Conservation (phyloP, 2,329 filamentous ascomycete genomes). For the Ambrosiella xylebori region DNA sequence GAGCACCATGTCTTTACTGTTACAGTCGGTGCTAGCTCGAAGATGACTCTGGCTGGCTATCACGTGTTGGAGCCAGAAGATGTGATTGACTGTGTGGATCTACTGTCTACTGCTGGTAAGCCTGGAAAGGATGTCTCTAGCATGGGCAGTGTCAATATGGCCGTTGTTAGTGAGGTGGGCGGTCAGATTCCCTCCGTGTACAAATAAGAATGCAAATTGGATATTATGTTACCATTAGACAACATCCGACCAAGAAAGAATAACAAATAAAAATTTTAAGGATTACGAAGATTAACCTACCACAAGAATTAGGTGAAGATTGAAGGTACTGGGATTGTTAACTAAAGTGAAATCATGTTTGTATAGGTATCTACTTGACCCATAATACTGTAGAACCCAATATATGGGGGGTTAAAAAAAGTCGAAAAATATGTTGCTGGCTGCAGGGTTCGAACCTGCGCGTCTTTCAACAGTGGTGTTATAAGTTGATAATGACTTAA, state of each 20-base stretch:
- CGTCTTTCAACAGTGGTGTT: conserved; percentile 11
- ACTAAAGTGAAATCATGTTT: too few relatives aligned
- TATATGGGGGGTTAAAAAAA: too few relatives aligned
- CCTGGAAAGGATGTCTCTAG: conserved; percentile 23
- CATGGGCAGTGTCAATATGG: conserved; percentile 38
- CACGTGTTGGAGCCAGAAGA: conserved; percentile 78
- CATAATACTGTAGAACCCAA: too few relatives aligned
- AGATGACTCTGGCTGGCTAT: conserved; percentile 80
- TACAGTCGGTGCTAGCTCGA: conserved; percentile 79
- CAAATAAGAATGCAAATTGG: not conserved
- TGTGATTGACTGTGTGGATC: conserved; percentile 53
- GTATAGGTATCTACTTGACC: too few relatives aligned
- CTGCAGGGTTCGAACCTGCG: conserved; percentile 12
- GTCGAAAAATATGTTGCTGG: conserved; percentile 1
- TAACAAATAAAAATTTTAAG: too few relatives aligned
- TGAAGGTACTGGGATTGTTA: too few relatives aligned
- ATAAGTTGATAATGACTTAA: conserved; percentile 6
- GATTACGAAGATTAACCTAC: too few relatives aligned
- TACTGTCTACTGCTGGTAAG: conserved; percentile 33
- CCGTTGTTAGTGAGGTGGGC: conserved; percentile 35
- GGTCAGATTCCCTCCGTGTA: conserved; percentile 28
- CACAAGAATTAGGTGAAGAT: too few relatives aligned
- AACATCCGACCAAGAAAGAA: not conserved
- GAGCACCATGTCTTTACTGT: conserved; percentile 66
- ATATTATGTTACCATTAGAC: not conserved